Evolutionary conservation across 2,329 filamentous ascomycete species (phyloP), one percentile per base, ranked within the genome.

Genomic region (Zymoseptoria crescenta): DNA sequence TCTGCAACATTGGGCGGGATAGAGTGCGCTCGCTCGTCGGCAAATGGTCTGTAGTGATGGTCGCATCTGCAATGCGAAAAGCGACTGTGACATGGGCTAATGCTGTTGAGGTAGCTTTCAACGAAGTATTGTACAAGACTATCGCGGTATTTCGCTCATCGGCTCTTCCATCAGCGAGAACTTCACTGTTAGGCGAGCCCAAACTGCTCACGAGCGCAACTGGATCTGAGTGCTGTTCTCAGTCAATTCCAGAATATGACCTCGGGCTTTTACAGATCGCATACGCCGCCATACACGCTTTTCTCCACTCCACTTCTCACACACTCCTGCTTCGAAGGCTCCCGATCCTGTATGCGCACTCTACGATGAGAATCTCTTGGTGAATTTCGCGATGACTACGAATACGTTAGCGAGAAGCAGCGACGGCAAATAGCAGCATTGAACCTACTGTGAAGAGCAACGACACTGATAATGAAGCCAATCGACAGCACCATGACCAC

Each of bases 381-480:
- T 95, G 73, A 96, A 80, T 83, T 96, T 96, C 76, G 92, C 92
- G 75, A 96, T 94, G 75, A 96, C 92, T 96, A 65, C 54, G 58
- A 50, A 49, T 3, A 54, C 48, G 59, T 69, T 69, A 64, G 68
- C 57, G 51, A 21, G 8, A n/a, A 3, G 24, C 55, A 21, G 54
- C 20, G 13, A 13, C 49, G 21, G n/a, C 24, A 19, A 10, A 54
- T 29, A 21, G 35, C 54, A 10, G 21, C 27, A 41, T 21, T 16
- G 16, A 29, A 81, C 90, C 69, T 86, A 97, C 94, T 91, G 80
- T 99, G 94, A 73, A 99, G 83, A 68, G 91, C 92, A 72, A 99
- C 94, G 73, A 99, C 94, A 73, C 89, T 94, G 81, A 99, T 96
- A 77, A 99, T 99, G 78, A 99, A 99, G 64, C 96, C 94, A 70